Base-by-base conservation (phyloP, 129 eudicot genomes). In the Silybum marianum region DNA sequence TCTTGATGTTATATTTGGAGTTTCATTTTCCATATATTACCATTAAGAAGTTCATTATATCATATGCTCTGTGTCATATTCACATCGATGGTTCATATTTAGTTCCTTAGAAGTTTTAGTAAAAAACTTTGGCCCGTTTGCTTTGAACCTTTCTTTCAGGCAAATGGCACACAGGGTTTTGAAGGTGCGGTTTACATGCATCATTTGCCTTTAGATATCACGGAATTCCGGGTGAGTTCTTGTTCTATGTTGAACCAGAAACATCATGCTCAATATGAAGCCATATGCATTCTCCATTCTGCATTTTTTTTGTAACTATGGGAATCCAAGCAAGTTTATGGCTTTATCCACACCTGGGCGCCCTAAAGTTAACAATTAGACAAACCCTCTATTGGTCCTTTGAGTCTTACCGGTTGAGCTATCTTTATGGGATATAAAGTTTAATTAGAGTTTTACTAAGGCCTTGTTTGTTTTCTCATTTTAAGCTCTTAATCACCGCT, bases 1-100 rank as follows among this genome's bases (percentile, higher is more conserved):
- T 70, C 34, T 79, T 80, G 77, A 80, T 71, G 71, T 54, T 71
- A 80, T 54, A 79, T 30, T 12, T 19, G 9, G 77, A 79, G 58
- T 69, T 70, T 69, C 70, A 69, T 1, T 79, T 25, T 69, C 75
- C 26, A 42, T 42, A 78, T 78, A 69, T 44, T 40, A 67, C 0
- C 67, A 42, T 44, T 46, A 12, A 26, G 32, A 44, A 65, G 68
- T 78, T 78, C 69, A 28, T 46, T 67, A 32, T 67, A 32, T 18
- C 69, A 78, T 66, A 71, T 26, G 42, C 54, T 71, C 36, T 19
- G 1, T 79, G 77, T 16, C 23, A 19, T 79, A 69, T 79, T 19
- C 70, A 19, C 77, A 51, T 51, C 2, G 16, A 68, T 69, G 82
- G 67, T 78, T 78, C 68, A 28, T 69, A 69, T 60, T 66, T 78